Base-by-base conservation (phyloP, 139 green algal genomes). In the Pleodorina starrii region DNA sequence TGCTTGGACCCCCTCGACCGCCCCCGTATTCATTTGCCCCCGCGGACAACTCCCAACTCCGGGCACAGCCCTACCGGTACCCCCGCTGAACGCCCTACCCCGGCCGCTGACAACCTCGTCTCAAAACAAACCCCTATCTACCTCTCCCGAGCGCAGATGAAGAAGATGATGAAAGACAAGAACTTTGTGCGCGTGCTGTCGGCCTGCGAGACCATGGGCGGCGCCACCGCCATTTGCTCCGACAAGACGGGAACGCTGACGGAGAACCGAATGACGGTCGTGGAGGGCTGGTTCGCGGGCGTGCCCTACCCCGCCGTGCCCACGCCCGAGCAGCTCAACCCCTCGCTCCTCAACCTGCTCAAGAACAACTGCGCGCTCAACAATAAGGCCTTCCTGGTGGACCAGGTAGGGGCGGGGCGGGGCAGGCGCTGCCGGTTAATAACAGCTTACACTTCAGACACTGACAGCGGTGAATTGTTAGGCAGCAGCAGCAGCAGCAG, bases 221-320 rank as follows among this genome's bases (percentile, higher is more conserved):
- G 97, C 38, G 97, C 98, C 48, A 99, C 98, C n/a, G 96, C 97
- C 90, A 99, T 99, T 91, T 99, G 97, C 96, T 98, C 94, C 17
- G 98, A 99, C 94, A 99, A 99, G 94, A 98, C 96, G 2, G 97
- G 97, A 51, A 99, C 97, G 27, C 93, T 99, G 71, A 99, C 98
- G 0, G 95, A 99, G 90, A 99, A 99, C 92, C 93, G 96, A 83
- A 99, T 99, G 98, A 99, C 98, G 1, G 97, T 99, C 54, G 96
- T 98, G 27, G 93, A 97, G 84, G 96, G 95, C 46, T 98, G 96
- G 96, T 97, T 99, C 75, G 86, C 83, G 21, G 97, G 96, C 36
- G 91, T 86, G 3, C 90, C 94, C 54, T 40, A 76, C 21, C 51
- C 91, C 40, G 35, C 86, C 46, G 77, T 89, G 44, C 92, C 92